Conservation (phyloP, 75 land plant species). For the Sequoia sempervirens region DNA sequence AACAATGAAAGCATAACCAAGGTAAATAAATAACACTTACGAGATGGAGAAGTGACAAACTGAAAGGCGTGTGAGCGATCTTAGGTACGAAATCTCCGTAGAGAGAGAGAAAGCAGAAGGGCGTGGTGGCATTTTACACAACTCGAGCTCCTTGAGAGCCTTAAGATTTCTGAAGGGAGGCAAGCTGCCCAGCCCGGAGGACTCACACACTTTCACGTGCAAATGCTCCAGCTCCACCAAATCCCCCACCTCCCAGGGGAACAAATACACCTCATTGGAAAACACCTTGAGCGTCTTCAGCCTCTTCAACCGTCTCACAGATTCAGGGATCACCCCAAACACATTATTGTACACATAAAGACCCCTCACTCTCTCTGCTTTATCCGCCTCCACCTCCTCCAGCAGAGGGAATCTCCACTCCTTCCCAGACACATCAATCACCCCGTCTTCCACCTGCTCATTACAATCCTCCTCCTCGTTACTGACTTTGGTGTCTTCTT, state of each 20-base stretch:
- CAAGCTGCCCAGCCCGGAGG: constrained; percentile 46
- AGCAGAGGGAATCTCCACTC: constrained; percentile 20
- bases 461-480: neutral
- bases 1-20: neutral
- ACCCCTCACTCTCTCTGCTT: constrained; percentile 23
- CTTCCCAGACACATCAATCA: constrained; percentile 39
- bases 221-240: constrained; percentile 59
- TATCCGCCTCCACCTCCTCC: neutral
- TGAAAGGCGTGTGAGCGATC: constrained; percentile 64
- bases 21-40: constrained; percentile 29
- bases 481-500: neutral
- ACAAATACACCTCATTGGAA: constrained; percentile 62
- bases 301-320: constrained; percentile 21
- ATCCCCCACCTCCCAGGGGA: constrained; percentile 51
- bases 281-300: constrained; percentile 72
- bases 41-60: constrained; percentile 85
- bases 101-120: constrained; percentile 54
- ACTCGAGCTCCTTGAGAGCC: constrained; percentile 71
- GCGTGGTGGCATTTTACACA: constrained; percentile 56
- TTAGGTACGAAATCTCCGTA: constrained; percentile 55
- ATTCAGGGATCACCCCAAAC: constrained; percentile 57
- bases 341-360: constrained; percentile 67
- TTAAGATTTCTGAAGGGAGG: constrained; percentile 49
- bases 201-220: constrained; percentile 53
- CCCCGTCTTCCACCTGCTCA: constrained; percentile 15